phyloP scores from a whole-genome alignment of 148 eudicot species.

The Diospyros kaki region DNA sequence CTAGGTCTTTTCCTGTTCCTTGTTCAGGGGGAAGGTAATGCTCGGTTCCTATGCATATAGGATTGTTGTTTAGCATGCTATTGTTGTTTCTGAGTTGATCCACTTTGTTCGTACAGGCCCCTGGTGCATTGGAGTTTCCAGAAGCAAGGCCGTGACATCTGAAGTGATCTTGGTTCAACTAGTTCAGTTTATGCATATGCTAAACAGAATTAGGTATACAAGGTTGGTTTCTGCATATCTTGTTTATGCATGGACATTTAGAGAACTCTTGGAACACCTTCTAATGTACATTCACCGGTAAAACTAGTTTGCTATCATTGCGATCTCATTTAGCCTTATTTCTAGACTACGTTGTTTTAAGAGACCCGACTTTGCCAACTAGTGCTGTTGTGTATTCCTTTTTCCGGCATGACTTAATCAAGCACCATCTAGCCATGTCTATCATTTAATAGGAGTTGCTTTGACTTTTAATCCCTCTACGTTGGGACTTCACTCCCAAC shows the following conservation, averaged over 20 bases:
- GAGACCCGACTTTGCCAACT: neutral
- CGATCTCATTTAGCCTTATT: no score
- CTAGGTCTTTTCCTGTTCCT: neutral
- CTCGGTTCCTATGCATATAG: no score
- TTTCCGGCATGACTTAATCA: neutral
- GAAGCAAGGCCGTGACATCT: neutral
- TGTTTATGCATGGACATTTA: no score
- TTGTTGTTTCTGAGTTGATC: neutral
- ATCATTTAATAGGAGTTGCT: neutral
- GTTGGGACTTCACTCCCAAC: neutral
- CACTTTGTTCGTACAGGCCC: neutral
- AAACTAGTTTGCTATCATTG: neutral
- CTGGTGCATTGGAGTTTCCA: slow-evolving; percentile 6
- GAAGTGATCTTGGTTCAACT: neutral
- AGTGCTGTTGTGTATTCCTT: neutral
- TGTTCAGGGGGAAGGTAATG: no score
- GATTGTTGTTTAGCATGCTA: neutral
- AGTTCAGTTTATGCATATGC: no score
- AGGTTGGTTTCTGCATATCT: neutral
- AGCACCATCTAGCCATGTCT: neutral
- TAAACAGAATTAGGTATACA: no score
- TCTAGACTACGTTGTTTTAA: neutral
- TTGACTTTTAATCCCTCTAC: neutral
- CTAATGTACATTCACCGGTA: neutral
- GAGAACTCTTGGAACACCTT: no score